Conservation (phyloP, 169 alveolate genomes). For the Sarcocystis neurona region DNA sequence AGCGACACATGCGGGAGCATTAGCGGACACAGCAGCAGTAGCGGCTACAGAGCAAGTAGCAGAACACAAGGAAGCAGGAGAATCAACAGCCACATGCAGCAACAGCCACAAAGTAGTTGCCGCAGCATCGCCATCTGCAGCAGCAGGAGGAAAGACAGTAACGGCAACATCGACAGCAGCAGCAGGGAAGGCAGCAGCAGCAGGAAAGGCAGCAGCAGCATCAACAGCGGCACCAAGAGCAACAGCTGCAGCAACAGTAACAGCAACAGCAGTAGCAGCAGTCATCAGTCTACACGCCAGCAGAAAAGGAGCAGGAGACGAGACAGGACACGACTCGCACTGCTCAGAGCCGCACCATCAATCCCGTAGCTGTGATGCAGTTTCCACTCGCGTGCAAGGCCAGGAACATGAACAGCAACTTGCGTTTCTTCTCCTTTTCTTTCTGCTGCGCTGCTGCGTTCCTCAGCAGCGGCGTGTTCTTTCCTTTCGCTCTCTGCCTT, state of each 20-base stretch:
- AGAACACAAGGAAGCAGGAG: neutral
- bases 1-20: neutral
- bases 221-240: neutral
- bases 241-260: neutral
- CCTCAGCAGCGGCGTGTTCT: neutral
- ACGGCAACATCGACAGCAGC: too few relatives aligned
- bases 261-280: neutral
- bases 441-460: too few relatives aligned
- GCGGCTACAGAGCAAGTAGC: neutral
- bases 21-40: neutral
- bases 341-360: neutral
- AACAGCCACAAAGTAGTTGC: neutral
- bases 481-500: neutral
- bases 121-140: too few relatives aligned
- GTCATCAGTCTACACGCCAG: neutral
- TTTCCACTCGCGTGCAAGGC: too few relatives aligned
- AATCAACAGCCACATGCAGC: neutral
- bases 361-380: conserved; percentile 9
- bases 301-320: too few relatives aligned
- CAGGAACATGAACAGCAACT: too few relatives aligned
- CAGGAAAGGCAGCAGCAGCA: neutral
- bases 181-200: too few relatives aligned
- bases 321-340: neutral
- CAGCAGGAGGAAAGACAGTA: too few relatives aligned
- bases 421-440: too few relatives aligned